These are phyloP conservation scores for Calonectria pseudoturangicola DNA, from an alignment of 2,329 filamentous ascomycete genomes.

Conservation along the genomic window DNA sequence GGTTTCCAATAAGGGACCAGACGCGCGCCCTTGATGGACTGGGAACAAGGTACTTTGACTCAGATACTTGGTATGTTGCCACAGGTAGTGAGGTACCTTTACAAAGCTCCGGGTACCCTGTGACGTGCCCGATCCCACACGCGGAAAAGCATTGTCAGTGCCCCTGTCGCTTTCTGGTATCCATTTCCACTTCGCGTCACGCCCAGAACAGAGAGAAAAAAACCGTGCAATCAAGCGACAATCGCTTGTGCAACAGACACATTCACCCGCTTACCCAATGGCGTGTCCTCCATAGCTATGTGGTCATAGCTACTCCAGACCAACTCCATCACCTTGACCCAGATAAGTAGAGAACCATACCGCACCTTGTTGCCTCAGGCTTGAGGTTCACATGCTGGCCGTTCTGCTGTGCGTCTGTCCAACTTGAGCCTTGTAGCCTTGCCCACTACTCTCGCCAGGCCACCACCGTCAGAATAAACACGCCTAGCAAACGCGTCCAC, in stretches of 20 bases:
- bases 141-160: not conserved
- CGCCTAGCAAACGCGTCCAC: slow-evolving; percentile 20
- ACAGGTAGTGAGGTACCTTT: not conserved
- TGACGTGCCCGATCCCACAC: not conserved
- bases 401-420: slow-evolving; percentile 27
- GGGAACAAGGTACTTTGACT: not conserved
- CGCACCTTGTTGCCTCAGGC: slow-evolving; percentile 34
- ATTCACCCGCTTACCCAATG: not conserved
- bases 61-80: not conserved
- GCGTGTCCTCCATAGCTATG: not conserved
- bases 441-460: slow-evolving; percentile 25
- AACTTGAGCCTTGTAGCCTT: slow-evolving; percentile 28
- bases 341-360: not conserved
- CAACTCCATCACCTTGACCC: not conserved
- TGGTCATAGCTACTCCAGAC: not conserved
- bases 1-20: slow-evolving; percentile 5
- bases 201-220: not conserved
- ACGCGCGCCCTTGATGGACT: not conserved
- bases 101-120: not conserved
- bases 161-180: slow-evolving; percentile 20
- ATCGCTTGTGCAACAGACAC: slow-evolving; percentile 5
- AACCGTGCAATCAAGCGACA: not conserved
- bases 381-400: slow-evolving; percentile 21
- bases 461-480: slow-evolving; percentile 20
- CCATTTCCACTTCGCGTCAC: slow-evolving; percentile 18